Conservation (phyloP, 2,329 filamentous ascomycete genomes). For the Aspergillus tubingensis region DNA sequence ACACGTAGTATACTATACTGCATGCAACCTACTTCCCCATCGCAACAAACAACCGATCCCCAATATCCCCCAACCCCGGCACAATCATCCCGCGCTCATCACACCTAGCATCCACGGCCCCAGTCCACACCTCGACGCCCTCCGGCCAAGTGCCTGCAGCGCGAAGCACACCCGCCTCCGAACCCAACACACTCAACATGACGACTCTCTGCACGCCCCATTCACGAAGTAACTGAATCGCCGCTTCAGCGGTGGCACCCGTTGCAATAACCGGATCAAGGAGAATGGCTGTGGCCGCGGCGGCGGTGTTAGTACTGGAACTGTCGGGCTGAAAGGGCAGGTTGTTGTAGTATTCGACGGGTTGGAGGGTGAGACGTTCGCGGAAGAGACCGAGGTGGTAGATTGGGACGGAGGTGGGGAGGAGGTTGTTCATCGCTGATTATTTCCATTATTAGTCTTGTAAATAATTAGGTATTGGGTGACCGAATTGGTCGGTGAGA, state of each 20-base stretch:
- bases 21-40: slow-evolving; percentile 67
- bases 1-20: too few relatives aligned
- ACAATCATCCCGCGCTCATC: slow-evolving; percentile 85
- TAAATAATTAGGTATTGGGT: too few relatives aligned
- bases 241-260: slow-evolving; percentile 83
- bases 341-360: slow-evolving; percentile 98
- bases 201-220: slow-evolving; percentile 87
- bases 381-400: slow-evolving; percentile 96
- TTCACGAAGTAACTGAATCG: slow-evolving; percentile 83
- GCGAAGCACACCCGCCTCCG: slow-evolving; percentile 66
- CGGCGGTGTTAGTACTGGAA: slow-evolving; percentile 40
- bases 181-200: slow-evolving; percentile 74
- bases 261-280: slow-evolving; percentile 94
- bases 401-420: slow-evolving; percentile 76
- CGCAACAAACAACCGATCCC: slow-evolving; percentile 85
- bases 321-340: slow-evolving; percentile 65
- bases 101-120: slow-evolving; percentile 71
- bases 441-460: neutral
- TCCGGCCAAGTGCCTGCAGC: slow-evolving; percentile 77
- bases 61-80: slow-evolving; percentile 86
- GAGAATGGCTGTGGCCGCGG: slow-evolving; percentile 71
- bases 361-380: slow-evolving; percentile 80
- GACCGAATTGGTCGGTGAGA: too few relatives aligned
- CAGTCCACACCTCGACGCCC: slow-evolving; percentile 68
- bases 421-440: slow-evolving; percentile 72